Percentiles rank a stretch among this genome's conserved stretches.
Evolutionary conservation across 768 basidiomycete species (phyloP).

Genomic region (Trametes sanguinea): DNA sequence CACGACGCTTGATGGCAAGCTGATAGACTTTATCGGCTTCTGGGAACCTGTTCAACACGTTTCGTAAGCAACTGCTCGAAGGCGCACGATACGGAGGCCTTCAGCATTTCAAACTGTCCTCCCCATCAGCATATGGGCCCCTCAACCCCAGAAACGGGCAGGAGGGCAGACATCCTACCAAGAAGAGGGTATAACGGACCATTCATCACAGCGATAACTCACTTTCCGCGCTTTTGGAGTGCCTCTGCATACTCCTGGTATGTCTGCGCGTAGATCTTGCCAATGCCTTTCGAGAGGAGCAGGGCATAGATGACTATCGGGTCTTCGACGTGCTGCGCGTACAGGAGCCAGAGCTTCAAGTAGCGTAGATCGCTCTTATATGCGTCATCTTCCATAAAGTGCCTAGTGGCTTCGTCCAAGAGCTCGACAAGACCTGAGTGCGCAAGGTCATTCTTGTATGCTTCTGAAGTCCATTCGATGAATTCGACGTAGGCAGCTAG

Average conservation of each 20-base stretch:
- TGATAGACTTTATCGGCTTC: conserved; percentile 84
- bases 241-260: conserved; percentile 91
- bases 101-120: no score
- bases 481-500: conserved; percentile 84
- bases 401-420: conserved; percentile 79
- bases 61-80: no score
- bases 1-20: conserved; percentile 78
- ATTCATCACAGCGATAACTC: conserved; percentile 33
- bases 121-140: no score
- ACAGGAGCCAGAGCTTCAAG: conserved; percentile 88
- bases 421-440: conserved; percentile 77
- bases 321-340: conserved; percentile 78
- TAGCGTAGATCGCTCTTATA: conserved; percentile 91
- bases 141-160: no score
- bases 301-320: conserved; percentile 62
- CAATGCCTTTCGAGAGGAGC: conserved; percentile 52
- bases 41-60: conserved; percentile 46
- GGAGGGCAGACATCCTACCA: no score
- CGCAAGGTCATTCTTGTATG: conserved; percentile 69
- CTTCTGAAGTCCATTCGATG: conserved; percentile 86
- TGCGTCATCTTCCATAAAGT: conserved; percentile 78
- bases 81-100: no score
- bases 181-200: no score
- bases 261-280: conserved; percentile 71
- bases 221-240: conserved; percentile 80